Base-by-base conservation (phyloP, 129 eudicot species). In the Saussurea involucrata region DNA sequence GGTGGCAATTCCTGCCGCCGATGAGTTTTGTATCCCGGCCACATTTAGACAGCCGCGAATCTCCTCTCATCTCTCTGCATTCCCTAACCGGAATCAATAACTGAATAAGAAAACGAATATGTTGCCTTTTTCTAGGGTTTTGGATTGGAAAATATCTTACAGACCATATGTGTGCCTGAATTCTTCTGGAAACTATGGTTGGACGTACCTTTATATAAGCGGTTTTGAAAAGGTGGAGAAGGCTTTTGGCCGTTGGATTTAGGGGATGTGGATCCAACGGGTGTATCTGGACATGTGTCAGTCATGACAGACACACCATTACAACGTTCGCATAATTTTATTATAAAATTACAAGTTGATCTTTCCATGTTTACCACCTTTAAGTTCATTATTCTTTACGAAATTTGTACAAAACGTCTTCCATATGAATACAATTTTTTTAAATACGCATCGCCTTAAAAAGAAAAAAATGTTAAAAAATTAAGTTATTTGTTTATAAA, bases 1-100 rank as follows among this genome's bases (percentile, higher is more conserved):
- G 96, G 90, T 92, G 97, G 83, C 97, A 87, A 74, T 79, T 89
- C 63, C 97, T 85, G 85, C 96, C 97, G 81, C 90, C 87, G 71
- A 83, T 75, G 76, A 87, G 77, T 72, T 89, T 89, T 18, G 80
- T 79, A 79, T 58, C 58, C 31, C 82, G 82, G 6, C 79, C 84
- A 75, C 84, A 75, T 71, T 84, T 86, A 86, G 73, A 82, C 77
- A 75, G 76, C 76, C 65, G 80, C 90, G 87, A 75, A 65, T 86
- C 34, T 75, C 67, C 77, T 78, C 71, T 84, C 97, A 92, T 92
- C 92, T 89, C 93, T 89, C 86, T 87, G 97, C 97, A 92, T 92
- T 89, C 97, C 93, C 97, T 81, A 73, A 72, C 53, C 55, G 75
- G 82, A 61, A 60, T 65, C 77, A 20, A 40, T 13, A 8, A 1